Conservation (phyloP, 352 stramenopile species). For the Elongisporangium senticosum region DNA sequence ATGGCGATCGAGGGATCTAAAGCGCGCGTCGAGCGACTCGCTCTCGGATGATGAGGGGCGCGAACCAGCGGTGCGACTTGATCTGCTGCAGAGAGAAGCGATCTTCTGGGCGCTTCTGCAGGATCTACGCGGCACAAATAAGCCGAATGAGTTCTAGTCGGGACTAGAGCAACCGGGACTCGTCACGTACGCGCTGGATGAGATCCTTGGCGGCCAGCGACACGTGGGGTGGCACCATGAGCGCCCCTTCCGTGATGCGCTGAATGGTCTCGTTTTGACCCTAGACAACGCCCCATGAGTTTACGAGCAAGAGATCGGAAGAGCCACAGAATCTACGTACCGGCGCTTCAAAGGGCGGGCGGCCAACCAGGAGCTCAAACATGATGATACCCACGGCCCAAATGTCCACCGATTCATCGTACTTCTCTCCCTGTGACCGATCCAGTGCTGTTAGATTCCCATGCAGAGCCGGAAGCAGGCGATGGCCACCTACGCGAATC, state of each 20-base stretch:
- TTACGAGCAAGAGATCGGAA: background rate
- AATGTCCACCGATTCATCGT: conserved; percentile 98
- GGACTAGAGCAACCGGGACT: background rate
- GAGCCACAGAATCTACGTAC: conserved; percentile 18
- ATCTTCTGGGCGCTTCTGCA: conserved; percentile 60
- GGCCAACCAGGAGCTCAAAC: conserved; percentile 97
- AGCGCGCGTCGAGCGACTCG: conserved; percentile 27
- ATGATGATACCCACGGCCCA: conserved; percentile 98
- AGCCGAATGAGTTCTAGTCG: background rate
- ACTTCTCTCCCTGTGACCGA: conserved; percentile 81
- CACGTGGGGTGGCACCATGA: conserved; percentile 62
- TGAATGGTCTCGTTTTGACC: conserved; percentile 94
- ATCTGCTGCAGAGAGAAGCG: conserved; percentile 64
- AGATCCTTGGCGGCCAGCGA: conserved; percentile 70
- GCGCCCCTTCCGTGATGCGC: conserved; percentile 87
- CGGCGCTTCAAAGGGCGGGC: conserved; percentile 95
- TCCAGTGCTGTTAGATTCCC: conserved; percentile 2
- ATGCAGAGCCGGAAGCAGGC: background rate
- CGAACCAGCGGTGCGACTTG: conserved; percentile 75
- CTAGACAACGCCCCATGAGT: conserved; percentile 19
- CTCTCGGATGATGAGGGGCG: conserved; percentile 44
- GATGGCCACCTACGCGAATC: conserved; percentile 82
- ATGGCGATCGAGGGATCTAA: conserved; percentile 1
- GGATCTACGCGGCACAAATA: conserved; percentile 33
- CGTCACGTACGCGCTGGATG: conserved; percentile 42